Percentiles rank a stretch among this genome's conserved stretches.
Conservation (phyloP, 306 rosid species). For the Casuarina equisetifolia region DNA sequence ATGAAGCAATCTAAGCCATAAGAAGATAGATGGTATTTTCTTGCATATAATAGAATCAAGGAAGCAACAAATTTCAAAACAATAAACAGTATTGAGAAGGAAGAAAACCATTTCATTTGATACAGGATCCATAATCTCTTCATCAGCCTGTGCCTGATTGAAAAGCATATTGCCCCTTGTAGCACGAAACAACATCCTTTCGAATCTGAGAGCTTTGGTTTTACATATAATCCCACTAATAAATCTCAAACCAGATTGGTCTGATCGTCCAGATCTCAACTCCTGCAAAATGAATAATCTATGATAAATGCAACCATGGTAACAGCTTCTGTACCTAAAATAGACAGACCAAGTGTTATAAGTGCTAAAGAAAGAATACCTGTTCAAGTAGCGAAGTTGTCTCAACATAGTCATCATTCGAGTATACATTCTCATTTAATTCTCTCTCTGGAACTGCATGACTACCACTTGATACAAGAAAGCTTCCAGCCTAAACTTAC, state of each 20-base stretch:
- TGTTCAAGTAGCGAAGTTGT: conserved; percentile 76
- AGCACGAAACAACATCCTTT: conserved; percentile 97
- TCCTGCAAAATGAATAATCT: conserved; percentile 56
- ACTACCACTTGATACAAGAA: conserved; percentile 71
- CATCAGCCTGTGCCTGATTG: conserved; percentile 88
- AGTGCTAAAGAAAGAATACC: conserved; percentile 44
- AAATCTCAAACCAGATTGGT: conserved; percentile 88
- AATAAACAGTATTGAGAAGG: conserved; percentile 34
- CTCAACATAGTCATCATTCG: conserved; percentile 63
- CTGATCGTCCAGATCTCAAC: conserved; percentile 63
- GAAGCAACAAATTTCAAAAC: conserved; percentile 14
- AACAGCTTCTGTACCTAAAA: conserved; percentile 11
- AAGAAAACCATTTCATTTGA: conserved; percentile 81
- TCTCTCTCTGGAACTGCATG: conserved; percentile 69
- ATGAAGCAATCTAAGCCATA: conserved; percentile 18
- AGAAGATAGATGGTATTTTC: conserved; percentile 8
- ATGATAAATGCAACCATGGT: conserved; percentile 27
- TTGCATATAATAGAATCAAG: neutral
- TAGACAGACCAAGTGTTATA: conserved; percentile 13
- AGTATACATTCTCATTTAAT: conserved; percentile 69
- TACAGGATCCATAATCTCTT: conserved; percentile 85
- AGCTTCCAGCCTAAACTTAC: conserved; percentile 72
- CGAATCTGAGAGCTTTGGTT: conserved; percentile 80
- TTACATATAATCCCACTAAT: conserved; percentile 90
- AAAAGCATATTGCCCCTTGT: conserved; percentile 99